These are phyloP conservation scores for Aethionema arabicum DNA, from an alignment of 345 rosid genomes.

Conservation along the genomic window DNA sequence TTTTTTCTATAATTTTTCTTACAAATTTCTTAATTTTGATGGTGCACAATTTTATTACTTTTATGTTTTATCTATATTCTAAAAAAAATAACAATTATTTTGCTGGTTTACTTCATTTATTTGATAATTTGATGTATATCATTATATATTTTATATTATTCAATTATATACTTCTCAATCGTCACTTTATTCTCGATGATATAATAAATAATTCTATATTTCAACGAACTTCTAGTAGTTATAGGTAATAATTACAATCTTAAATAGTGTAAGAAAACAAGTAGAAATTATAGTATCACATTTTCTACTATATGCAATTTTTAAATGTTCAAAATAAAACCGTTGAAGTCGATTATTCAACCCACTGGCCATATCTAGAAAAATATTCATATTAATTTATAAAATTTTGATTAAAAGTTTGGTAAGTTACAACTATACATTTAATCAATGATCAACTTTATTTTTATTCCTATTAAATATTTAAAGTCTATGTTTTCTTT, in stretches of 20 bases:
- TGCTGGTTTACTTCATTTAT: too few species aligned
- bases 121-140: too few species aligned
- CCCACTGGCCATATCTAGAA: slow-evolving; percentile 30
- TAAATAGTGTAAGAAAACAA: slow-evolving; percentile 10
- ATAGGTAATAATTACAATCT: neutral
- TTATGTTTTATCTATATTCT: too few species aligned
- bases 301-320: neutral
- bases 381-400: slow-evolving; percentile 30
- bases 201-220: too few species aligned
- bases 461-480: slow-evolving; percentile 5
- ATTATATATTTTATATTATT: too few species aligned
- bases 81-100: too few species aligned
- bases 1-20: too few species aligned
- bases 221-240: too few species aligned
- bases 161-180: too few species aligned
- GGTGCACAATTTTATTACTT: too few species aligned
- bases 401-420: slow-evolving; percentile 29
- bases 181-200: too few species aligned
- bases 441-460: slow-evolving; percentile 29
- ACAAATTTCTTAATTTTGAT: too few species aligned
- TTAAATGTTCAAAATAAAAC: slow-evolving; percentile 19
- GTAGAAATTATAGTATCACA: neutral
- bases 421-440: slow-evolving; percentile 40
- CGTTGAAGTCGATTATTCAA: slow-evolving; percentile 24
- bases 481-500: slow-evolving; percentile 23